Evolutionary conservation across 2,329 filamentous ascomycete genomes (phyloP), one percentile per base, ranked within the genome.

Genomic region (Venturia carpophila): DNA sequence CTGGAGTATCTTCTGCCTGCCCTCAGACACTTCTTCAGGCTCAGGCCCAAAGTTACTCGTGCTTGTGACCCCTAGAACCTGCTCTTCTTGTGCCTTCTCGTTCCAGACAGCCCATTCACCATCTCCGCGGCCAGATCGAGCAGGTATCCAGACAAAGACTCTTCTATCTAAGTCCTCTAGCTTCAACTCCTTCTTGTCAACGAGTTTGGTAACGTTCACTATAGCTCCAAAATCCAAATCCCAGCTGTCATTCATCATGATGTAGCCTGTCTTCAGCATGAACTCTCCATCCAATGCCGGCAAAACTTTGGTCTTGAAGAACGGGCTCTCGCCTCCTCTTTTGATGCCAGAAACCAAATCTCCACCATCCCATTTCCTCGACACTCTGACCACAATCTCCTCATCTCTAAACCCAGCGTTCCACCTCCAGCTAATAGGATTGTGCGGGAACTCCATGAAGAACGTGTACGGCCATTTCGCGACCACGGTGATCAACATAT

Each of bases 141-240:
- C 71, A 62, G 70, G 75, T 1, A 75, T 71, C 63, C 75, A 83
- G 17, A 93, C 79, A 37, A 93, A 75, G n/a, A 91, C 87, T 1
- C 88, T 80, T 63, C 84, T 86, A 67, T 84, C 83, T 72, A 96
- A 88, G 30, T 87, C 85, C n/a, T 89, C 84, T 17, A 90, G 73
- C 27, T 76, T 73, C 6, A 84, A 66, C 24, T 81, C 79, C 71
- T 85, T 86, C 69, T 80, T 79, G 68, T 91, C 87, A 1, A 92
- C 83, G 69, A 95, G 75, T 42, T 78, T 77, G 58, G 91, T 88
- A 4, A 90, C 91, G 67, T 82, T 78, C 15, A 91, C 79, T 90
- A 97, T 97, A 24, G 83, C 82, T 60, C 82, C 81, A 83, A 92
- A 97, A 74, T 96, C 92, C 67, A 97, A 79, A 74, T 96, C 90